Conservation (phyloP, 306 rosid species). For the Crotalaria pallida region DNA sequence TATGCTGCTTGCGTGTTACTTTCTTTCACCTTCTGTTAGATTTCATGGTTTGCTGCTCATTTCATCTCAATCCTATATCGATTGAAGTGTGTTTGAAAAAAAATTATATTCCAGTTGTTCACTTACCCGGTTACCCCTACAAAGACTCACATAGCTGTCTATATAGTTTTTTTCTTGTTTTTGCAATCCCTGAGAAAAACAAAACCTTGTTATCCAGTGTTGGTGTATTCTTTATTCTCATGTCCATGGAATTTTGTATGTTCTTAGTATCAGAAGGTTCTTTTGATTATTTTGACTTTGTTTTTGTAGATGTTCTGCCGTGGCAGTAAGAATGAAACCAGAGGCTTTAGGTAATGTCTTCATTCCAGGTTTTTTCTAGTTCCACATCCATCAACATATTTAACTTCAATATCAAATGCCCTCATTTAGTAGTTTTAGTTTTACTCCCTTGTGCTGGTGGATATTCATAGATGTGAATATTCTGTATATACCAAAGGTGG, state of each 20-base stretch:
- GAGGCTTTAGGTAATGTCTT: constrained; percentile 84
- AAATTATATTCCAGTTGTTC: neutral
- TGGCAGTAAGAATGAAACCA: constrained; percentile 79
- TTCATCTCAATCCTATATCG: neutral
- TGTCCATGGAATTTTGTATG: neutral
- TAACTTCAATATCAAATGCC: neutral
- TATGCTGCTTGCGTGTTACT: neutral
- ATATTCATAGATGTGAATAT: neutral
- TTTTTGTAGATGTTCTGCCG: constrained; percentile 86
- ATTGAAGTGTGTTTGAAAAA: no score
- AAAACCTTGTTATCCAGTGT: neutral
- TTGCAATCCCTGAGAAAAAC: neutral
- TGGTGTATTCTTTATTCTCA: neutral
- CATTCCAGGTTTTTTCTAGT: constrained; percentile 7
- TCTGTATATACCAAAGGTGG: neutral
- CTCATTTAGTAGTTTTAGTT: neutral
- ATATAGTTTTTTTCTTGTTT: neutral
- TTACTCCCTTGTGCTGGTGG: neutral
- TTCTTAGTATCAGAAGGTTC: constrained; percentile 1
- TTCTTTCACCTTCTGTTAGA: neutral
- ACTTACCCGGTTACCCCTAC: neutral
- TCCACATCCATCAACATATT: constrained; percentile 1
- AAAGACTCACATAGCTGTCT: neutral
- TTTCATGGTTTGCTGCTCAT: neutral
- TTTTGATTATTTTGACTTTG: constrained; percentile 18